Evolutionary conservation across 2,329 filamentous ascomycete genomes (phyloP).

Genomic region (Pestalotiopsis sp.): DNA sequence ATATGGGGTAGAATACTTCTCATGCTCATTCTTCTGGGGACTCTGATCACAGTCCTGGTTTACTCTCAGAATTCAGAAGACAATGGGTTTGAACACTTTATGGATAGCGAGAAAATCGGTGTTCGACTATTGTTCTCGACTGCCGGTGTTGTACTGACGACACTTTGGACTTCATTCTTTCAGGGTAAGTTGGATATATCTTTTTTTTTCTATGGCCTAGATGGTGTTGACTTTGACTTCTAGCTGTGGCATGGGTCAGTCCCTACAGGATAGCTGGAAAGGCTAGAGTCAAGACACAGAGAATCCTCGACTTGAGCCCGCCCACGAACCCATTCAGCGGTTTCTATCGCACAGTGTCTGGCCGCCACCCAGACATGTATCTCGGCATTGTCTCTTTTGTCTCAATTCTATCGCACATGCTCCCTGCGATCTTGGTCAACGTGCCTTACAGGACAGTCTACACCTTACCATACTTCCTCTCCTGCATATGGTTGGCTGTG

Average conservation of each 20-base stretch:
- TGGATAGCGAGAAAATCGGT: constrained; percentile 40
- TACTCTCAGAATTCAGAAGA: constrained; percentile 36
- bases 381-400: constrained; percentile 34
- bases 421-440: constrained; percentile 40
- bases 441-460: constrained; percentile 39
- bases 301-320: constrained; percentile 39
- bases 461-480: constrained; percentile 31
- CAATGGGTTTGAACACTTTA: constrained; percentile 40
- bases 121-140: constrained; percentile 42
- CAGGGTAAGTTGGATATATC: constrained; percentile 28
- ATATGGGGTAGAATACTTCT: constrained; percentile 25
- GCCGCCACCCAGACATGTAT: constrained; percentile 33
- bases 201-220: background rate
- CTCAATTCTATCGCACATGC: constrained; percentile 38
- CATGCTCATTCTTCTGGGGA: constrained; percentile 27
- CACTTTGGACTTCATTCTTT: constrained; percentile 41
- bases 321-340: constrained; percentile 39
- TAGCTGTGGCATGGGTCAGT: constrained; percentile 33
- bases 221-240: background rate
- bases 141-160: constrained; percentile 38
- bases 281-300: constrained; percentile 36
- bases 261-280: constrained; percentile 38
- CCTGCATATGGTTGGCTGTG: constrained; percentile 36
- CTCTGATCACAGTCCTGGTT: constrained; percentile 37
- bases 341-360: constrained; percentile 37